A percentile compares a stretch with the other conserved stretches of the same genome.
These are phyloP conservation scores for Pleoardoris graminearum DNA, from an alignment of 2,329 filamentous ascomycete genomes.

Conservation along the genomic window DNA sequence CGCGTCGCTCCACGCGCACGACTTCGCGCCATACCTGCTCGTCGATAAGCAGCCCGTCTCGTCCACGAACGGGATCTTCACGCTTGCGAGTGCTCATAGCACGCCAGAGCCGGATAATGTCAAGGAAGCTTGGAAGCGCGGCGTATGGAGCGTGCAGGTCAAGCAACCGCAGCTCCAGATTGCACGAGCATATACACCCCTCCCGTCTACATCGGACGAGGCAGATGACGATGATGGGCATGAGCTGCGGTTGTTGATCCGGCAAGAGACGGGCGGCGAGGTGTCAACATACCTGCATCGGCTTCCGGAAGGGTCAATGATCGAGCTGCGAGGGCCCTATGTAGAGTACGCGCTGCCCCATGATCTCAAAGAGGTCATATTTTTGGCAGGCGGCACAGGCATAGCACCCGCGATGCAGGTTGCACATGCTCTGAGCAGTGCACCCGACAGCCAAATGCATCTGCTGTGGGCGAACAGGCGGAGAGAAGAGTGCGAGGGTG, in stretches of 20 bases:
- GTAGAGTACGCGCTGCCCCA: slow-evolving; percentile 65
- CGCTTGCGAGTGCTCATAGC: slow-evolving; percentile 54
- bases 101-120: slow-evolving; percentile 34
- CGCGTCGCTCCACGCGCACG: slow-evolving; percentile 57
- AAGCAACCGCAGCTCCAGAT: slow-evolving; percentile 96
- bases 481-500: slow-evolving; percentile 67
- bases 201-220: slow-evolving; percentile 61
- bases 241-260: slow-evolving; percentile 72
- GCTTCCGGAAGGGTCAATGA: slow-evolving; percentile 62
- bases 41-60: slow-evolving; percentile 65
- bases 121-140: slow-evolving; percentile 57
- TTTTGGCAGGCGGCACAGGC: slow-evolving; percentile 89
- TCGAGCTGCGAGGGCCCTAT: slow-evolving; percentile 80
- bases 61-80: slow-evolving; percentile 69
- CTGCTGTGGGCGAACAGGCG: slow-evolving; percentile 82
- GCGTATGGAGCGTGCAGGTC: slow-evolving; percentile 86
- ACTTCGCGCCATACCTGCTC: slow-evolving; percentile 70
- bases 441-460: slow-evolving; percentile 56
- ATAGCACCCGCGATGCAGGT: slow-evolving; percentile 88
- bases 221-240: slow-evolving; percentile 34
- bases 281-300: slow-evolving; percentile 79
- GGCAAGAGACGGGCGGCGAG: slow-evolving; percentile 78
- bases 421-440: slow-evolving; percentile 63
- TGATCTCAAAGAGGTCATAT: slow-evolving; percentile 66
- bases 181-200: slow-evolving; percentile 84